Evolutionary conservation across 495 filamentous ascomycete species (phyloP).

Genomic region (Immersiella caudata): DNA sequence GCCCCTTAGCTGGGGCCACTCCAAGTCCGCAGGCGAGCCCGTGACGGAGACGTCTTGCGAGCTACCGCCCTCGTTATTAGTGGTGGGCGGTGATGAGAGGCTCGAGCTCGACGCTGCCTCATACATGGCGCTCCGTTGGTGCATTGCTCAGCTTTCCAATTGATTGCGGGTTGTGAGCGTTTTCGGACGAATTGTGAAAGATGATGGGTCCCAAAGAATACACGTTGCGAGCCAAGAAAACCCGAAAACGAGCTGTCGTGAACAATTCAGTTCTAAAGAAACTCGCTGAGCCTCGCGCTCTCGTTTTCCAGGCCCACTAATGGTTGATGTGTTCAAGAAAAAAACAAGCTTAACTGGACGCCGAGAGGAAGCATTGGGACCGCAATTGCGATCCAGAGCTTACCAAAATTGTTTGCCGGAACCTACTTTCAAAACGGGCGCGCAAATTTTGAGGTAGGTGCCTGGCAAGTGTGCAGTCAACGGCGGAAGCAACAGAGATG

Average conservation of each 20-base stretch:
- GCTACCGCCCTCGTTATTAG: not conserved
- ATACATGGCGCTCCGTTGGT: conserved; percentile 7
- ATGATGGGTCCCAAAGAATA: not conserved
- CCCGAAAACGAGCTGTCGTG: not conserved
- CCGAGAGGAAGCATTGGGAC: no score
- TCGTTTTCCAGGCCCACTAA: no score
- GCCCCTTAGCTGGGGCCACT: not conserved
- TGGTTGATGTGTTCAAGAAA: no score
- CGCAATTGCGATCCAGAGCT: no score
- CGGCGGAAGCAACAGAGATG: not conserved
- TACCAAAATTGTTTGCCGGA: no score
- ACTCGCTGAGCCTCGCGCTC: no score
- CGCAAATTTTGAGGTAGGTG: not conserved
- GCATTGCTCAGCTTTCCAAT: not conserved
- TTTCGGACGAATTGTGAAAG: not conserved
- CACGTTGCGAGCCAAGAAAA: not conserved
- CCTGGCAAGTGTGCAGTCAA: not conserved
- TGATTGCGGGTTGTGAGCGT: not conserved
- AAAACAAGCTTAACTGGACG: no score
- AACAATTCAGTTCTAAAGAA: no score
- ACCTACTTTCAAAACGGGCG: no score
- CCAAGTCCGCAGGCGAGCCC: not conserved
- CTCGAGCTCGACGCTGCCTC: conserved; percentile 11
- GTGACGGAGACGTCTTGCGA: not conserved
- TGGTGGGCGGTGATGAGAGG: conserved; percentile 25